A percentile compares a stretch with the other conserved stretches of the same genome.
phyloP scores from a whole-genome alignment of 2,329 filamentous ascomycete species.

The Geosmithia flava region DNA sequence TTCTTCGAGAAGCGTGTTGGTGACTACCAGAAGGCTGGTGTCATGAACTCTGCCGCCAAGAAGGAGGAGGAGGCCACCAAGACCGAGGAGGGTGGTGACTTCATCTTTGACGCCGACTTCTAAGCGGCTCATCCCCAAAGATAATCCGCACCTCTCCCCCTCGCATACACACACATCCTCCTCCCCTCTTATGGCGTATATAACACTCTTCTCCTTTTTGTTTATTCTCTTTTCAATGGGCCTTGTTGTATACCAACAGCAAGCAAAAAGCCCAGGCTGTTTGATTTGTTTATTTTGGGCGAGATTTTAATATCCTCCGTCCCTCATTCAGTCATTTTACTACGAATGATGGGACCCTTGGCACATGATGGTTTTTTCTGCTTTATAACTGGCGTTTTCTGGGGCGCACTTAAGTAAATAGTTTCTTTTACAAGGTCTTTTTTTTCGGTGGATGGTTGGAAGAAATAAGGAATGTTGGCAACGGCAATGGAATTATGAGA shows the following conservation, averaged over 20 bases:
- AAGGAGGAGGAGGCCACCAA: constrained; percentile 37
- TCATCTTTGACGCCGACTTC: constrained; percentile 94
- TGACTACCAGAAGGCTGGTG: constrained; percentile 99
- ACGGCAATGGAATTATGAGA: not conserved
- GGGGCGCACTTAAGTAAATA: not conserved
- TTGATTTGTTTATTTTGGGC: not conserved
- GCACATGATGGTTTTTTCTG: not conserved
- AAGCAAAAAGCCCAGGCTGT: not conserved
- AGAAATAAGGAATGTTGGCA: not conserved
- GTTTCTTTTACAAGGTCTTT: constrained; percentile 3
- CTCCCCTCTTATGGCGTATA: not conserved
- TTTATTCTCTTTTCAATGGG: not conserved
- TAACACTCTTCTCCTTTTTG: not conserved
- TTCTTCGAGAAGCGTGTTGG: constrained; percentile 99
- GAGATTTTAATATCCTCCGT: not conserved
- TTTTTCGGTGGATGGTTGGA: constrained; percentile 4
- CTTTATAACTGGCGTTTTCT: not conserved
- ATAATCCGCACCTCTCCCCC: not conserved
- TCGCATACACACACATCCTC: not conserved
- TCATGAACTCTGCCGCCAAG: constrained; percentile 88
- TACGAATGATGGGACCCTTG: not conserved
- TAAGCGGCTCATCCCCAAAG: constrained; percentile 33
- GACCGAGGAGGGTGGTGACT: constrained; percentile 56
- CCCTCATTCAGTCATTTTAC: constrained; percentile 1
- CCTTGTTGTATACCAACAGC: not conserved